Conservation (phyloP, 495 filamentous ascomycete genomes). For the Hypoxylon cercidicola region DNA sequence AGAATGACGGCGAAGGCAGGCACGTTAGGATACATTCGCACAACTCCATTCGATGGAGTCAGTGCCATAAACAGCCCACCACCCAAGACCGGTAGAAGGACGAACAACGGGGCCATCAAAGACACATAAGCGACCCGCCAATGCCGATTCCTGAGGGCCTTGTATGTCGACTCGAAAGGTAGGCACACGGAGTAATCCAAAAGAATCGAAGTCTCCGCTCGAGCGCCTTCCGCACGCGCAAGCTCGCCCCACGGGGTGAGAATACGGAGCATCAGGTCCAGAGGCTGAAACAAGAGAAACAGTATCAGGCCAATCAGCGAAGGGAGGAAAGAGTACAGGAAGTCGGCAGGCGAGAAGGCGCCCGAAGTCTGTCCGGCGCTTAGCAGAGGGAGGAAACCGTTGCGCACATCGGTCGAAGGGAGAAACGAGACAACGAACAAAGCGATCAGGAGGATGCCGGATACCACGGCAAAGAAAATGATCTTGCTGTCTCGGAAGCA, state of each 20-base stretch:
- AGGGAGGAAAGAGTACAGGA: slow-evolving; percentile 87
- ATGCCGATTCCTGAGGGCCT: slow-evolving; percentile 72
- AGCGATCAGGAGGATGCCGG: slow-evolving; percentile 73
- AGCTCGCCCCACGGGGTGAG: slow-evolving; percentile 80
- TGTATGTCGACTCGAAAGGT: slow-evolving; percentile 70
- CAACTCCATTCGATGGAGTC: slow-evolving; percentile 60
- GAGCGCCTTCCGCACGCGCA: slow-evolving; percentile 63
- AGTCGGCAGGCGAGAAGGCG: slow-evolving; percentile 86
- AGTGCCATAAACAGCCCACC: slow-evolving; percentile 87
- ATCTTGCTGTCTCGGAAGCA: slow-evolving; percentile 73
- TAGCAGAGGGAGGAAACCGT: slow-evolving; percentile 77
- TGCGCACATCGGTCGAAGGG: slow-evolving; percentile 65
- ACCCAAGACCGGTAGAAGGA: slow-evolving; percentile 76
- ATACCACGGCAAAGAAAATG: slow-evolving; percentile 69
- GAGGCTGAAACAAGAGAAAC: slow-evolving; percentile 79
- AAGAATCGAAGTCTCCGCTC: slow-evolving; percentile 75
- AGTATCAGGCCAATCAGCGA: slow-evolving; percentile 77
- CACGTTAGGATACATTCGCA: slow-evolving; percentile 75
- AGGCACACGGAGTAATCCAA: slow-evolving; percentile 75
- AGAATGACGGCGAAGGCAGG: slow-evolving; percentile 77
- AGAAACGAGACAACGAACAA: slow-evolving; percentile 83
- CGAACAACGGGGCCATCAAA: slow-evolving; percentile 69
- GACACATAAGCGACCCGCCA: slow-evolving; percentile 77
- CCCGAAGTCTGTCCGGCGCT: slow-evolving; percentile 65
- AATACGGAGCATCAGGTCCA: slow-evolving; percentile 79